A percentile compares a stretch with the other conserved stretches of the same genome.
phyloP scores from a whole-genome alignment of 2,329 filamentous ascomycete species.

The Colletotrichum gigasporum region DNA sequence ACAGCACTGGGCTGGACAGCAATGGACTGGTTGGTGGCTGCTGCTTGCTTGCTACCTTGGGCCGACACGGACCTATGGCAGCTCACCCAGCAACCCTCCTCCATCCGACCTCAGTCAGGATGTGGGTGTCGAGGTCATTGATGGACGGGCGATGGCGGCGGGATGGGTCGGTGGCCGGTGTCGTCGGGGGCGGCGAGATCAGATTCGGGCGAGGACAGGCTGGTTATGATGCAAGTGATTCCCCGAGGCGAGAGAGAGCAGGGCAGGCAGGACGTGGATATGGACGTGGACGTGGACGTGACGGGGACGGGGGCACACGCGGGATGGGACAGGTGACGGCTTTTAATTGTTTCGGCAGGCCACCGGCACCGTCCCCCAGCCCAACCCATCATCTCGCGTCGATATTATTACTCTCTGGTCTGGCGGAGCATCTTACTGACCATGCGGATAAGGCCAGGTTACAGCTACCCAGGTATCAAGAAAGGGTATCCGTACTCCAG shows the following conservation, averaged over 20 bases:
- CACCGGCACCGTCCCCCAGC: slow-evolving; percentile 19
- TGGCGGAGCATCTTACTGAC: slow-evolving; percentile 19
- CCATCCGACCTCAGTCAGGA: slow-evolving; percentile 25
- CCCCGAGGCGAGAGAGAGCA: slow-evolving; percentile 1
- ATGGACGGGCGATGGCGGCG: background rate
- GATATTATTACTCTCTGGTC: slow-evolving; percentile 8
- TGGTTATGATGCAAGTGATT: slow-evolving; percentile 10
- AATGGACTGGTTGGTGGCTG: slow-evolving; percentile 4
- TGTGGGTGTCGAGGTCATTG: slow-evolving; percentile 26
- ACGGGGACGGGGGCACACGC: background rate
- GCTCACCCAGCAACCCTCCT: slow-evolving; percentile 42
- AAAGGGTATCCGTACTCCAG: background rate
- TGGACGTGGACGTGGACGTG: background rate
- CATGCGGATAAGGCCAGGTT: slow-evolving; percentile 7
- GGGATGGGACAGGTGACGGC: slow-evolving; percentile 27
- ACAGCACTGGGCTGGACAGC: background rate
- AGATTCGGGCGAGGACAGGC: background rate
- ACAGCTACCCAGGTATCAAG: too few relatives aligned
- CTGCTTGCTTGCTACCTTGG: slow-evolving; percentile 17
- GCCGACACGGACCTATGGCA: slow-evolving; percentile 48
- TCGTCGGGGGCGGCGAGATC: slow-evolving; percentile 9
- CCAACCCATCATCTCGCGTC: slow-evolving; percentile 29
- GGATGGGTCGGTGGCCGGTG: background rate
- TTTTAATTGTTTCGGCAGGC: slow-evolving; percentile 32
- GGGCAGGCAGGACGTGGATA: slow-evolving; percentile 11